Evolutionary conservation across 495 filamentous ascomycete species (phyloP), one percentile per base, ranked within the genome.

Genomic region (Neurospora hispaniola): DNA sequence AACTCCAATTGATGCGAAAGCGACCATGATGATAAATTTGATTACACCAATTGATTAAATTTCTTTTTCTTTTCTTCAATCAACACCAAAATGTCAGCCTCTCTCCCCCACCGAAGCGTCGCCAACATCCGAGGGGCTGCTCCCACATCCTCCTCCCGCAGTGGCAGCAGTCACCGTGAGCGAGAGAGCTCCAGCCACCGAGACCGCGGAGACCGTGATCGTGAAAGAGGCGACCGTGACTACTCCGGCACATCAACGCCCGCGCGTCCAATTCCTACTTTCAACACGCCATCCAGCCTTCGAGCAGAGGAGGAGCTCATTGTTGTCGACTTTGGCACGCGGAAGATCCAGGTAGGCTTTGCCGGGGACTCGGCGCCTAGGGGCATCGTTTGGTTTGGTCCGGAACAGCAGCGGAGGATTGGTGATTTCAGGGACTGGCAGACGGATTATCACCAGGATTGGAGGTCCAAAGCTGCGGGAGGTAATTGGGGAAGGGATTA

Each of bases 241-340:
- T 27, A 9, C 27, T 66, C 54, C 14, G 83, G 84, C 38, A 87
- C 89, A 68, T 89, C 89, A 14, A 92, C 91, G 8, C 91, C 91
- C 0, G 78, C 82, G 14, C 88, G 90, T 41, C 81, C 83, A 14
- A 79, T 89, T 39, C 82, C 87, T 42, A 89, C 91, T 41, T 93
- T 90, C 76, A 90, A 90, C 10, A 93, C 93, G 0, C 91, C 93
- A 0, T 88, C 90, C 35, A 88, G 89, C 70, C 89, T 92, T 66
- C 92, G 94, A 46, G 88, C 88, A 72, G 92, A 97, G 78, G 96
- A 98, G 77, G 94, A 98, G 75, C 82, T 88, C 8, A 77, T 98
- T 14, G 86, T 99, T 69, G 85, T 97, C 62, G 94, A 98, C 77
- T 82, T 98, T 74, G 94, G 94, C 5, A 86, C 90, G 6, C 86